Conservation (phyloP, 1,139 yeast species). For the Candida sanyaensis region DNA sequence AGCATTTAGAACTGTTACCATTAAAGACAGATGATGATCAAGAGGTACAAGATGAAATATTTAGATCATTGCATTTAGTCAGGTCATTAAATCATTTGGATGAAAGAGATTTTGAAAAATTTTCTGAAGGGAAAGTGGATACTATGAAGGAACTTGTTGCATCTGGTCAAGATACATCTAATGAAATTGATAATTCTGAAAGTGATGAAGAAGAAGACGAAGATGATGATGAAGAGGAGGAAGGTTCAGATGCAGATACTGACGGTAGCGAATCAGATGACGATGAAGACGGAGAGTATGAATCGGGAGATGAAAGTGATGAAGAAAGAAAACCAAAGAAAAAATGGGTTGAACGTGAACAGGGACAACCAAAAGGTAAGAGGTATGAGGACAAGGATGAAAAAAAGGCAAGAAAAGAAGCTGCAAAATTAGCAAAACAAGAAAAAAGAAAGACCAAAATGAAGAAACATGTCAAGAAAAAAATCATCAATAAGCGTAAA, state of each 20-base stretch:
- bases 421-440: constrained; percentile 78
- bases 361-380: constrained; percentile 59
- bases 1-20: constrained; percentile 47
- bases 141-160: constrained; percentile 66
- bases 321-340: constrained; percentile 23
- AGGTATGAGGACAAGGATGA: constrained; percentile 81
- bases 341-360: constrained; percentile 45
- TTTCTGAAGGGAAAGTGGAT: constrained; percentile 78
- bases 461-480: constrained; percentile 90
- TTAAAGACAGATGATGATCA: constrained; percentile 45
- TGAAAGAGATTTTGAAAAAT: constrained; percentile 86
- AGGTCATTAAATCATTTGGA: constrained; percentile 71
- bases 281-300: constrained; percentile 18
- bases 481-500: constrained; percentile 59
- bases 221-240: constrained; percentile 18
- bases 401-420: constrained; percentile 81
- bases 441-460: constrained; percentile 89
- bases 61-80: constrained; percentile 84
- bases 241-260: constrained; percentile 11
- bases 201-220: constrained; percentile 9
- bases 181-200: constrained; percentile 15
- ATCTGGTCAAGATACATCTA: constrained; percentile 20
- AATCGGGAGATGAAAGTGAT: constrained; percentile 15
- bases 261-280: constrained; percentile 17
- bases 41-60: constrained; percentile 78